These are phyloP conservation scores for Astragalus membranaceus DNA, from an alignment of 306 rosid genomes.

Conservation along the genomic window DNA sequence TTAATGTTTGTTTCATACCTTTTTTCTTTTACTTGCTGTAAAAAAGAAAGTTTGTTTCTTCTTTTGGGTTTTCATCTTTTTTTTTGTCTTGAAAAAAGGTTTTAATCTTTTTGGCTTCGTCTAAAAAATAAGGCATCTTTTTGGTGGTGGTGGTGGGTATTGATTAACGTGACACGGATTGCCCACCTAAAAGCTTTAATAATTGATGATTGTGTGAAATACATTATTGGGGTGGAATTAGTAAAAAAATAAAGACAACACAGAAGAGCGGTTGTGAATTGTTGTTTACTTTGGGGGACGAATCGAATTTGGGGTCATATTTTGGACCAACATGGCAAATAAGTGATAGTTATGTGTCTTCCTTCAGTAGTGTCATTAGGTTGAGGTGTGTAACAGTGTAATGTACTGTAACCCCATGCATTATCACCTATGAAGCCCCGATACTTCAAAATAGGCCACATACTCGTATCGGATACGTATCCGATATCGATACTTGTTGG, in stretches of 20 bases:
- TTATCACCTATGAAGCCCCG: too few relatives aligned
- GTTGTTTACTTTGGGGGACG: background rate
- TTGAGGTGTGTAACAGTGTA: too few relatives aligned
- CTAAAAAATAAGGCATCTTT: background rate
- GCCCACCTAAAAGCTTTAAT: slow-evolving; percentile 11
- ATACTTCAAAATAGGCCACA: too few relatives aligned
- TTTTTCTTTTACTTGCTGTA: too few relatives aligned
- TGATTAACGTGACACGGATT: slow-evolving; percentile 29
- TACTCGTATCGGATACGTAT: too few relatives aligned
- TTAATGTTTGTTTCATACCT: too few relatives aligned
- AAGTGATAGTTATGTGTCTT: too few relatives aligned
- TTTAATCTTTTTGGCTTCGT: background rate
- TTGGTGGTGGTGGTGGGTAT: background rate
- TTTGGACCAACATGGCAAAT: too few relatives aligned
- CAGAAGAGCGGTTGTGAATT: background rate
- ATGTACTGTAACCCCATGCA: too few relatives aligned
- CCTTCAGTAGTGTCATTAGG: too few relatives aligned
- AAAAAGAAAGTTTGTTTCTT: background rate
- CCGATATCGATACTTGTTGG: too few relatives aligned
- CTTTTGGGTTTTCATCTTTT: background rate
- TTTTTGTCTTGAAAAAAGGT: background rate
- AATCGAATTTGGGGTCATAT: background rate
- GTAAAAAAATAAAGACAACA: background rate
- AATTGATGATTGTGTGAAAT: background rate
- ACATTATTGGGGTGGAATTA: background rate